Evolutionary conservation across 176 grass and related monocot genomes (phyloP).

Genomic region (Hyparrhenia diplandra): DNA sequence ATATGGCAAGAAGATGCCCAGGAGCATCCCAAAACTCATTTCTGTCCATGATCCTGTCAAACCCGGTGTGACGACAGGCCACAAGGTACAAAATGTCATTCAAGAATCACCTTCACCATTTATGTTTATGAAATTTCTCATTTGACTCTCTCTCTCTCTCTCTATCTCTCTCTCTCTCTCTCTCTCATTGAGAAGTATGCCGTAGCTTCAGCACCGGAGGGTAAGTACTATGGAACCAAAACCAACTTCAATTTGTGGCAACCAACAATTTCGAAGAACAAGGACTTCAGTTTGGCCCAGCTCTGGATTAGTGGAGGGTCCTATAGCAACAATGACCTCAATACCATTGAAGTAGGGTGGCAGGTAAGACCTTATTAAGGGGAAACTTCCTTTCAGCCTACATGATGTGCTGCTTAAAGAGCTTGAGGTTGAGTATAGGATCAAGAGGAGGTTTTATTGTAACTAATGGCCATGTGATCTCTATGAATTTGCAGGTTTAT

Average conservation of each 20-base stretch:
- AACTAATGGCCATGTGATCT: background rate
- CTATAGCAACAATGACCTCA: background rate
- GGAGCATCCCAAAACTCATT: background rate
- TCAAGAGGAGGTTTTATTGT: no score
- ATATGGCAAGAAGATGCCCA: background rate
- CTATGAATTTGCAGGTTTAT: conserved; percentile 53
- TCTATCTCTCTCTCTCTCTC: no score
- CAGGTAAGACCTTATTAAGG: background rate
- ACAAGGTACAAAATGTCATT: background rate
- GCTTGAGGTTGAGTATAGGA: no score
- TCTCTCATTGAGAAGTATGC: background rate
- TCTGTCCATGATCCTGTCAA: background rate
- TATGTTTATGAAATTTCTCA: background rate
- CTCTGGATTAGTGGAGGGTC: background rate
- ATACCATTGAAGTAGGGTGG: background rate
- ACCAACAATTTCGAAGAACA: background rate
- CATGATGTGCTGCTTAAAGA: no score
- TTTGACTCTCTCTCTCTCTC: background rate
- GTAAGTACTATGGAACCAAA: background rate
- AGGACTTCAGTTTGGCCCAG: background rate
- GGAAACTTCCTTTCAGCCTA: no score
- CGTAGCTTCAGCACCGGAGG: background rate
- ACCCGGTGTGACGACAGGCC: background rate
- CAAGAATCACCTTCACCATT: background rate
- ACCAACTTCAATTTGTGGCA: background rate